Conservation (phyloP, 2,329 filamentous ascomycete species). For the Stenocarpella maydis region DNA sequence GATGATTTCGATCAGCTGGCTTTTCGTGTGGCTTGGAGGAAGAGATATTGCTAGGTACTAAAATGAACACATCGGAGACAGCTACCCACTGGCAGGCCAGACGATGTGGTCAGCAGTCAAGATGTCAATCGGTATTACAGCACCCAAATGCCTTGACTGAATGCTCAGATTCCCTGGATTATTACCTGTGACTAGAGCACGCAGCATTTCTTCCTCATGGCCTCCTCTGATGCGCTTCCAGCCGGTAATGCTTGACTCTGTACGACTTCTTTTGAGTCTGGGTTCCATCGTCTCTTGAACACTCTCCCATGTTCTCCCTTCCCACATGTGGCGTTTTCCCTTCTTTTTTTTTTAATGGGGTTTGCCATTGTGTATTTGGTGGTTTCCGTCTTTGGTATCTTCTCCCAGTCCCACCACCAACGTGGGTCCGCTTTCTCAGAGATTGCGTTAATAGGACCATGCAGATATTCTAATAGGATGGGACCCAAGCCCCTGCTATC, state of each 20-base stretch:
- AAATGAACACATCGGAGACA: too few species aligned
- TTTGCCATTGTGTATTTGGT: background rate
- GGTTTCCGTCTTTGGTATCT: background rate
- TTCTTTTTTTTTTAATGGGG: background rate
- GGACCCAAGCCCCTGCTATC: constrained; percentile 8
- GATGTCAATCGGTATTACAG: too few species aligned
- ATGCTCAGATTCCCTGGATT: background rate
- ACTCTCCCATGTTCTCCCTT: background rate
- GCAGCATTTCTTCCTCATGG: background rate
- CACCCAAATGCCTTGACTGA: background rate
- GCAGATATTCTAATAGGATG: background rate
- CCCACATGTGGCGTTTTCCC: background rate
- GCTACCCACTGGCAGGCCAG: background rate
- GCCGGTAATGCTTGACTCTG: background rate
- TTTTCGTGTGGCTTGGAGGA: constrained; percentile 44
- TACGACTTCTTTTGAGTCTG: accelerated
- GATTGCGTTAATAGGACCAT: too few species aligned
- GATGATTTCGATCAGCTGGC: constrained; percentile 46
- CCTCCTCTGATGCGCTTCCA: background rate
- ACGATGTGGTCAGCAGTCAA: background rate
- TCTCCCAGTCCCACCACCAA: background rate
- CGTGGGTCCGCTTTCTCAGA: background rate
- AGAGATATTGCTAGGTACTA: constrained; percentile 43
- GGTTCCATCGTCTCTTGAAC: too few species aligned
- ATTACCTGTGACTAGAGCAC: background rate